phyloP scores from a whole-genome alignment of 768 basidiomycete species.

The Tulasnella sp. region DNA sequence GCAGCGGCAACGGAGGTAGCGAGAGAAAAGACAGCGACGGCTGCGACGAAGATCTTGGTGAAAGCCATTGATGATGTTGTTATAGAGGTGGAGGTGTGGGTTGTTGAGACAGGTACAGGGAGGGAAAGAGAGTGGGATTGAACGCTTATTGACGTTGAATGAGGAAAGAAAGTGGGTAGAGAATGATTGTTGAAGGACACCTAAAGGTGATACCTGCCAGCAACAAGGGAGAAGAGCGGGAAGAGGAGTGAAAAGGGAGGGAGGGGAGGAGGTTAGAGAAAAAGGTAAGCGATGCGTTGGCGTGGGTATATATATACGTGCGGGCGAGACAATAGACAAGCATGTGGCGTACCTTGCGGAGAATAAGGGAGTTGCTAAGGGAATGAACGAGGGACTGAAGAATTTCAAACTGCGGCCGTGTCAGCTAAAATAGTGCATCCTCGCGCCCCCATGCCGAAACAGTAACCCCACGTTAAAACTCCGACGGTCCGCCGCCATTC shows the following conservation, averaged over 20 bases:
- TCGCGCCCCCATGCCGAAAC: not conserved
- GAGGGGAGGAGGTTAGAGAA: not conserved
- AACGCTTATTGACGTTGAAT: not conserved
- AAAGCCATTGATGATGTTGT: constrained; percentile 17
- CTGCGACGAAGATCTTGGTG: constrained; percentile 21
- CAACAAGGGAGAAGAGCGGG: not conserved
- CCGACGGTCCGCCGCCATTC: not conserved
- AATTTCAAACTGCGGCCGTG: not conserved
- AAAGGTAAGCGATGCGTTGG: not conserved
- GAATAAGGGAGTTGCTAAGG: not conserved
- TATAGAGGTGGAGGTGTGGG: not conserved
- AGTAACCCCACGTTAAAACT: not conserved
- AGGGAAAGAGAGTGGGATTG: not conserved
- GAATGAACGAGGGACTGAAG: not conserved
- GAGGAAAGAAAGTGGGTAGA: not conserved
- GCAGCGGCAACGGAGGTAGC: constrained; percentile 20
- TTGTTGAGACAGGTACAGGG: not conserved
- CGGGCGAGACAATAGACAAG: not conserved
- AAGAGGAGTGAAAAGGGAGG: not conserved
- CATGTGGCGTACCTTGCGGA: not conserved
- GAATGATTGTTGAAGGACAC: constrained; percentile 6
- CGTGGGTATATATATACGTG: not conserved
- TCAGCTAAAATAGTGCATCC: not conserved
- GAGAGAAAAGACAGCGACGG: constrained; percentile 22
- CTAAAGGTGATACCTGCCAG: constrained; percentile 1